Percentiles rank a stretch among this genome's conserved stretches.
These are phyloP conservation scores for Thecamonas trahens DNA, from an alignment of 78 protist genomes.

Conservation along the genomic window DNA sequence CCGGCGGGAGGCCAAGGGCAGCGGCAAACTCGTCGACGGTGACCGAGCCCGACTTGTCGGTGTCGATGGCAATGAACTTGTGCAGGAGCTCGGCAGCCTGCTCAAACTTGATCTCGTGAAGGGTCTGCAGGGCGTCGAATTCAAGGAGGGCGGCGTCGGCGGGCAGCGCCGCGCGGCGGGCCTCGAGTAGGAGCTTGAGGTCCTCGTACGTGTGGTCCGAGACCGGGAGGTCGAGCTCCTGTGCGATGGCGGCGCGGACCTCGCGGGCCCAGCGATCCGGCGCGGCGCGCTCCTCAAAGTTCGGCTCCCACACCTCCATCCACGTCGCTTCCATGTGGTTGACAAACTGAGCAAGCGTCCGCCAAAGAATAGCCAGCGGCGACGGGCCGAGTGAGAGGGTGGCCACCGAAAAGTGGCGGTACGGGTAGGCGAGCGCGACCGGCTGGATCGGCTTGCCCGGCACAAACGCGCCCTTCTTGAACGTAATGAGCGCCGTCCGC, in stretches of 20 bases:
- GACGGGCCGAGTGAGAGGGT: background rate
- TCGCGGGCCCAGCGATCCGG: background rate
- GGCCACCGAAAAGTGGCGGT: background rate
- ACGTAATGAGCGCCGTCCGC: background rate
- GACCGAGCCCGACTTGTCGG: too few relatives aligned
- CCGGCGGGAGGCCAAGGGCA: too few relatives aligned
- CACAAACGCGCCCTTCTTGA: slow-evolving; percentile 5
- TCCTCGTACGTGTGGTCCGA: slow-evolving; percentile 12
- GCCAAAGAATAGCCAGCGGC: background rate
- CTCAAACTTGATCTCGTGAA: too few relatives aligned
- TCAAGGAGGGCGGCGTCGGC: too few relatives aligned
- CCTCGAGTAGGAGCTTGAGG: slow-evolving; percentile 2
- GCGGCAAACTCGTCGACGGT: too few relatives aligned
- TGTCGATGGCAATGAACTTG: too few relatives aligned
- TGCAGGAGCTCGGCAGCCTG: too few relatives aligned
- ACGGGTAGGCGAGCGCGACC: background rate
- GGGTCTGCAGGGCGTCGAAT: too few relatives aligned
- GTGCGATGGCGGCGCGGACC: background rate
- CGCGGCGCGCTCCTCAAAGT: slow-evolving; percentile 1
- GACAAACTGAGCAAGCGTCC: slow-evolving; percentile 1
- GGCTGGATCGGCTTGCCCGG: slow-evolving; percentile 21
- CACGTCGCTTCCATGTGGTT: slow-evolving; percentile 6
- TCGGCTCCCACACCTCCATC: slow-evolving; percentile 14
- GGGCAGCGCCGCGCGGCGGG: too few relatives aligned
- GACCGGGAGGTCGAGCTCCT: background rate